A percentile compares a stretch with the other conserved stretches of the same genome.
Evolutionary conservation across 1,139 yeast species (phyloP).

Genomic region (Torulaspora pretoriensis): DNA sequence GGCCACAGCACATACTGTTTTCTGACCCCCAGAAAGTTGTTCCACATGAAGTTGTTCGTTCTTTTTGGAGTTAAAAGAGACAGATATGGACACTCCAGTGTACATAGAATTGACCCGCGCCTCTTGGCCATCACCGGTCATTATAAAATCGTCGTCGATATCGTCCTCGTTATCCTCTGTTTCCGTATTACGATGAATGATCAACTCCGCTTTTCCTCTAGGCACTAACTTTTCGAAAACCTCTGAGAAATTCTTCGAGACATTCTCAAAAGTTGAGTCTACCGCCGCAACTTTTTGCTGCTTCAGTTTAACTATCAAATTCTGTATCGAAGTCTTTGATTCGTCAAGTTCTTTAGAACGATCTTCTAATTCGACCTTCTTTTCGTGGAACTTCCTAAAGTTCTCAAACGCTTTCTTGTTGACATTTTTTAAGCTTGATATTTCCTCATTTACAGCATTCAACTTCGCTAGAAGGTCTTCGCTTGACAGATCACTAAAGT

Average conservation of each 20-base stretch:
- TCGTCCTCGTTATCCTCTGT: slow-evolving; percentile 25
- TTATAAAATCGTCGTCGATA: slow-evolving; percentile 19
- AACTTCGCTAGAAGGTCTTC: slow-evolving; percentile 54
- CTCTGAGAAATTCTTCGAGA: slow-evolving; percentile 65
- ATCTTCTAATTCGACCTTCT: slow-evolving; percentile 59
- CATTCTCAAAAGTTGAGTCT: slow-evolving; percentile 69
- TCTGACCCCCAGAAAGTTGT: slow-evolving; percentile 94
- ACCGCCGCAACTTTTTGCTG: slow-evolving; percentile 82
- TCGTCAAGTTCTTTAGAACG: slow-evolving; percentile 67
- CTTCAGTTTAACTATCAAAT: slow-evolving; percentile 66
- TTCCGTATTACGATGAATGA: slow-evolving; percentile 46
- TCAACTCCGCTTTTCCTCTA: slow-evolving; percentile 68
- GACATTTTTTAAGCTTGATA: slow-evolving; percentile 68
- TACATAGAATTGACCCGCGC: slow-evolving; percentile 51
- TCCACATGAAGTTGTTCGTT: slow-evolving; percentile 88
- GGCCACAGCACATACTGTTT: slow-evolving; percentile 90
- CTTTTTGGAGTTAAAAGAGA: slow-evolving; percentile 81
- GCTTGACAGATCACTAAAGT: slow-evolving; percentile 43
- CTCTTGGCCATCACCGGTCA: slow-evolving; percentile 20
- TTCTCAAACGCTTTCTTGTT: slow-evolving; percentile 92
- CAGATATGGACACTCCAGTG: slow-evolving; percentile 80
- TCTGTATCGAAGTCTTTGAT: slow-evolving; percentile 70
- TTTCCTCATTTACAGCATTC: slow-evolving; percentile 52
- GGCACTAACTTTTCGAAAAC: slow-evolving; percentile 83
- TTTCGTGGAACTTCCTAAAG: slow-evolving; percentile 66